Evolutionary conservation across 2,329 filamentous ascomycete genomes (phyloP), one percentile per base, ranked within the genome.

Genomic region (Amesomyces nigricolor): DNA sequence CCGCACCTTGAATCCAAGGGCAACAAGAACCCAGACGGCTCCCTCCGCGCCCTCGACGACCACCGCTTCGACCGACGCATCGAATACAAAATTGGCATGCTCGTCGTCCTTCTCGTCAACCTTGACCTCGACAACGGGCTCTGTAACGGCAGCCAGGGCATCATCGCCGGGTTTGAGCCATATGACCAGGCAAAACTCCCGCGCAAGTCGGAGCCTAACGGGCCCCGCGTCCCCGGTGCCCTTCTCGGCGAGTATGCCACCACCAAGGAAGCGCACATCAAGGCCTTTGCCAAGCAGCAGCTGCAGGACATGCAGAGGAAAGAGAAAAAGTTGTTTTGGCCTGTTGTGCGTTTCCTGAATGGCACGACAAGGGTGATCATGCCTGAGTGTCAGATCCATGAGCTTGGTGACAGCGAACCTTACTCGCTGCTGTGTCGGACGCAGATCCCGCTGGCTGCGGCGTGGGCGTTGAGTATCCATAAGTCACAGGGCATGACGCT

Each of bases 391-490:
- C 71, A 73, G 9, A 66, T 79, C 29, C 73, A 70, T 16, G 70
- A 78, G 51, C 59, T 79, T 0, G 79, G 78, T 2, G 68, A 75
- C 40, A 64, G 69, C 2, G 17, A 64, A 48, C 78, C 78, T 0
- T 77, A 76, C 58, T 76, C 72, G 37, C 61, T 78, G 1, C 64
- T 85, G 0, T 71, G 72, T 1, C 72, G 83, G n/a, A 82, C 81
- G 0, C 83, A 86, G 63, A 74, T 87, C 5, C 84, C 83, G 0
- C 71, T 87, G 0, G 68, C 75, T 1, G 72, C 81, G 0, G 83
- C 77, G 0, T 87, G 82, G 79, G 83, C 83, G 0, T 76, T 85
- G 62, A 86, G 77, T 0, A 78, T 85, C 2, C 83, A 87, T 65
- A 85, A 83, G 65, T 75, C 75, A 4, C 80, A 86, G 68, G 81